Conservation (phyloP, 1,284 basidiomycete species). For the Phaffia rhodozyma region DNA sequence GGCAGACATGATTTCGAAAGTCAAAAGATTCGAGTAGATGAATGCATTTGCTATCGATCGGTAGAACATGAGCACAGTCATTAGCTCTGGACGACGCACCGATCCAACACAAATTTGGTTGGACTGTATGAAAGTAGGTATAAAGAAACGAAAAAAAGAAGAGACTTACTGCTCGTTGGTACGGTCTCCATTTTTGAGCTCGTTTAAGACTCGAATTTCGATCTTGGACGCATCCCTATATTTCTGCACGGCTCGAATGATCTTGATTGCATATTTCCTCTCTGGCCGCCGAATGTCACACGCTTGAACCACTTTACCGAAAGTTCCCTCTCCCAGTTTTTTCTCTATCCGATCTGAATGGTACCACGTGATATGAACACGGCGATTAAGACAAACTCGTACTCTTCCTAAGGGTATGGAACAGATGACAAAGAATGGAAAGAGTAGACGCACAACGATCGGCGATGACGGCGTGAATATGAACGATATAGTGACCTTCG, state of each 20-base stretch:
- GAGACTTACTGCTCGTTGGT: conserved; percentile 67
- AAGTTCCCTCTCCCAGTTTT: conserved; percentile 92
- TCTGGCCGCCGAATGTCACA: conserved; percentile 60
- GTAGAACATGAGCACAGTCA: not conserved
- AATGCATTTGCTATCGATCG: conserved; percentile 75
- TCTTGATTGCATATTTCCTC: conserved; percentile 88
- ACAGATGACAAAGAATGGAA: conserved; percentile 15
- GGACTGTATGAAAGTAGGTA: not conserved
- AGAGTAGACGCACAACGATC: conserved; percentile 51
- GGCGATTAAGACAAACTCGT: not conserved
- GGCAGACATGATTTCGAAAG: conserved; percentile 93
- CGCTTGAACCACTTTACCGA: conserved; percentile 97
- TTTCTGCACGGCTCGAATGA: conserved; percentile 91
- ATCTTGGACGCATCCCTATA: conserved; percentile 98
- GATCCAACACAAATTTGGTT: not conserved
- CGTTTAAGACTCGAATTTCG: conserved; percentile 88
- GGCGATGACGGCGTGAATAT: conserved; percentile 74
- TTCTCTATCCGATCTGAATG: conserved; percentile 70
- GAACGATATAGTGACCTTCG: conserved; percentile 88
- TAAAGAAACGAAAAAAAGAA: conserved; percentile 5
- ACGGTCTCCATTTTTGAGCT: conserved; percentile 82
- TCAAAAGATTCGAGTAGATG: conserved; percentile 92
- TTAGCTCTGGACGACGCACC: not conserved
- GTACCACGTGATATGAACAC: conserved; percentile 24
- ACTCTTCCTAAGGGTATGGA: not conserved